Evolutionary conservation across 1,139 yeast species (phyloP).

Genomic region (Lodderomyces pseudojiufengensis): DNA sequence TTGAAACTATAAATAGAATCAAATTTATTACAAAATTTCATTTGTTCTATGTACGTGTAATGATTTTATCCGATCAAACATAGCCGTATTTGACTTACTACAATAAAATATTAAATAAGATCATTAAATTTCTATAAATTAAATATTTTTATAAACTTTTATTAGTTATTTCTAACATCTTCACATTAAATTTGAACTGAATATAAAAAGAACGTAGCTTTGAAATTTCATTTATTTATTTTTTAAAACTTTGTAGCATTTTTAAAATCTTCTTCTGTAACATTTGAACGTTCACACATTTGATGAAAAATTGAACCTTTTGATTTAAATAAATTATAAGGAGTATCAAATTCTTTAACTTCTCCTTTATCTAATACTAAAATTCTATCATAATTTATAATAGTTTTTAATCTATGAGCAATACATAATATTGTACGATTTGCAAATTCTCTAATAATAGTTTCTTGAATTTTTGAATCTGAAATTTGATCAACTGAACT

Average conservation of each 20-base stretch:
- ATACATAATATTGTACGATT: slow-evolving; percentile 40
- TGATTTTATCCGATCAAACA: too few species aligned
- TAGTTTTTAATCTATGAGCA: slow-evolving; percentile 41
- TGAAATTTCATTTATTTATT: background rate
- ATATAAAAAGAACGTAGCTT: too few species aligned
- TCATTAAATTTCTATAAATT: background rate
- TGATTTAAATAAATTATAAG: slow-evolving; percentile 26
- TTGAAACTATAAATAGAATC: too few species aligned
- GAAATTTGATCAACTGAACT: slow-evolving; percentile 43
- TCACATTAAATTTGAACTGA: background rate
- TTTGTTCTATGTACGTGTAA: too few species aligned
- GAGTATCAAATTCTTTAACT: slow-evolving; percentile 56
- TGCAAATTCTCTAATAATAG: slow-evolving; percentile 31
- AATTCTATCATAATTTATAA: slow-evolving; percentile 34
- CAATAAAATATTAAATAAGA: background rate
- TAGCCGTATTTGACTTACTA: too few species aligned
- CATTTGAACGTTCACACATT: slow-evolving; percentile 60
- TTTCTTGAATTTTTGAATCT: slow-evolving; percentile 36
- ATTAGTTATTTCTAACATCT: too few species aligned
- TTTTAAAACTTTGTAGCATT: slow-evolving; percentile 7
- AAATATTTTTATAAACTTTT: background rate
- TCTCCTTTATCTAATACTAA: slow-evolving; percentile 49
- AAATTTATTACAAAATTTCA: too few species aligned
- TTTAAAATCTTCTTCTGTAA: slow-evolving; percentile 26
- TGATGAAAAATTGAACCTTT: slow-evolving; percentile 35